Evolutionary conservation across 1,139 yeast species (phyloP).

Genomic region (Nadsonia commutata): DNA sequence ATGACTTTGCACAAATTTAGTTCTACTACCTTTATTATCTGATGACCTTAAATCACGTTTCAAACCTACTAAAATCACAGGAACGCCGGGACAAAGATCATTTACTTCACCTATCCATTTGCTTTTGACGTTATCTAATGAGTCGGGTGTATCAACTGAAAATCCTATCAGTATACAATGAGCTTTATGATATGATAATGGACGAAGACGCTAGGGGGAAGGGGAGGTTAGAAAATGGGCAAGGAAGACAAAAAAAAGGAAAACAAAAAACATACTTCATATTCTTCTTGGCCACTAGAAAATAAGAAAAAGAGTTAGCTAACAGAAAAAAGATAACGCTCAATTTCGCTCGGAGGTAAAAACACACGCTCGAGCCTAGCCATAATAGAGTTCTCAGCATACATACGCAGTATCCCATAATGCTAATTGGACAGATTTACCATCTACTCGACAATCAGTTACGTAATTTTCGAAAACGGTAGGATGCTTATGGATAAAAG

Average conservation of each 20-base stretch:
- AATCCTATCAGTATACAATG: constrained; percentile 57
- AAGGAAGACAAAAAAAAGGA: constrained; percentile 1
- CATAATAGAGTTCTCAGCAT: too few relatives aligned
- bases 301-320: not conserved
- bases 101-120: constrained; percentile 67
- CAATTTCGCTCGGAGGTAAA: not conserved
- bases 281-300: constrained; percentile 68
- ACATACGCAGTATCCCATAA: constrained; percentile 81
- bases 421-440: constrained; percentile 77
- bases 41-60: constrained; percentile 71
- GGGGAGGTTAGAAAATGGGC: constrained; percentile 23
- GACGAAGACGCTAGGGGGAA: constrained; percentile 33
- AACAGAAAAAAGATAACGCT: not conserved
- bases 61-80: constrained; percentile 76
- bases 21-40: constrained; percentile 63
- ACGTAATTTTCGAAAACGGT: constrained; percentile 93
- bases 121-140: constrained; percentile 44
- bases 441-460: constrained; percentile 84
- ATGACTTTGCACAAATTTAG: constrained; percentile 57
- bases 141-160: constrained; percentile 49
- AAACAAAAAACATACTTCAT: constrained; percentile 17
- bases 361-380: too few relatives aligned
- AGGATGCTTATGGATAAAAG: constrained; percentile 43
- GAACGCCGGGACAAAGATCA: constrained; percentile 69
- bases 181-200: constrained; percentile 53